Conservation (phyloP, 2,329 filamentous ascomycete species). For the Colletotrichum australisinense region DNA sequence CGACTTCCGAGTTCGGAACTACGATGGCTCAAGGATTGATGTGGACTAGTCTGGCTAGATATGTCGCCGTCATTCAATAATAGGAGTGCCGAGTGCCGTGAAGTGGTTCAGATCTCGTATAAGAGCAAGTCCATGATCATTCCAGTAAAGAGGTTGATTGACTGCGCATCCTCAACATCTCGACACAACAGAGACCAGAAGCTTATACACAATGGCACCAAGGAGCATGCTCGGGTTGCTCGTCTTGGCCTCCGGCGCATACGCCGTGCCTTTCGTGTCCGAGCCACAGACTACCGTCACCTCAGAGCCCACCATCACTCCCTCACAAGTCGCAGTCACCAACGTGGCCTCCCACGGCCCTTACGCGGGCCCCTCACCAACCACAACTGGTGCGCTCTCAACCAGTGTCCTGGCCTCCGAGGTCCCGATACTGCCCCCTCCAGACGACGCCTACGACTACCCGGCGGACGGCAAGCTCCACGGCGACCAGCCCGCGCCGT, state of each 20-base stretch:
- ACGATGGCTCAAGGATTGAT: background rate
- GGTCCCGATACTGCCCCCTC: slow-evolving; percentile 68
- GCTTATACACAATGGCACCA: slow-evolving; percentile 7
- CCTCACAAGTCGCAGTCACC: slow-evolving; percentile 51
- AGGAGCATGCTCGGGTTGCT: slow-evolving; percentile 32
- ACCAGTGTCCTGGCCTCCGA: slow-evolving; percentile 67
- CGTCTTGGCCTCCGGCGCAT: slow-evolving; percentile 34
- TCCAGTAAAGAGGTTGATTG: no score
- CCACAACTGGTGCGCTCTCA: slow-evolving; percentile 76
- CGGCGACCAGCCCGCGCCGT: slow-evolving; percentile 76
- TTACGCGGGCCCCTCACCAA: slow-evolving; percentile 71
- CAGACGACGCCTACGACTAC: slow-evolving; percentile 74
- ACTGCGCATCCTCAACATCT: background rate
- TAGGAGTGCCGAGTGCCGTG: background rate
- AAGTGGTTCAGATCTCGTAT: background rate
- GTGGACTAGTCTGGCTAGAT: background rate
- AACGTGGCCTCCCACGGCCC: slow-evolving; percentile 76
- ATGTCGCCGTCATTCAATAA: background rate
- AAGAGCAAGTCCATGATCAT: background rate
- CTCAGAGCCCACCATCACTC: slow-evolving; percentile 42
- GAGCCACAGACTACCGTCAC: slow-evolving; percentile 49
- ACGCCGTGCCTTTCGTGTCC: slow-evolving; percentile 49
- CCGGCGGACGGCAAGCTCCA: slow-evolving; percentile 77
- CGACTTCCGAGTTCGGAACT: background rate
- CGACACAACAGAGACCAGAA: background rate